Percentiles rank a stretch among this genome's conserved stretches.
These are phyloP conservation scores for Ceraceosorus guamensis DNA, from an alignment of 1,284 basidiomycete species.

Conservation along the genomic window DNA sequence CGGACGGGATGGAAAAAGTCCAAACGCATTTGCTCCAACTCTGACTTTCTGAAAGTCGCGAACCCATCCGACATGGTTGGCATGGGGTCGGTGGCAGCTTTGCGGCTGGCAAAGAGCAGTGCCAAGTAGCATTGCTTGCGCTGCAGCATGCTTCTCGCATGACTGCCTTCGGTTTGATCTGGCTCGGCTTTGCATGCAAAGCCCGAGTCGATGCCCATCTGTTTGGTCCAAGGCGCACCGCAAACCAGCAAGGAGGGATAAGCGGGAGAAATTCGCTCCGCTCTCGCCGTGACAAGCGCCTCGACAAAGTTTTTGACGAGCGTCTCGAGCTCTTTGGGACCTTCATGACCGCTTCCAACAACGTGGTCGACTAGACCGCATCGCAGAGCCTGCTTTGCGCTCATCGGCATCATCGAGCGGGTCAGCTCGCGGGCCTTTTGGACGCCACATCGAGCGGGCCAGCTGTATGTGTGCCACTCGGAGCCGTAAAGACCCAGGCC, in stretches of 20 bases:
- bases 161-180: too few species aligned
- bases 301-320: conserved; percentile 18
- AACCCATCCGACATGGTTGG: conserved; percentile 9
- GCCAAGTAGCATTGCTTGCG: conserved; percentile 42
- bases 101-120: conserved; percentile 33
- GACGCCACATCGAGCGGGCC: conserved; percentile 49
- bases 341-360: conserved; percentile 13
- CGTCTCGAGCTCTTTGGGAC: conserved; percentile 6
- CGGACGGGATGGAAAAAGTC: conserved; percentile 50
- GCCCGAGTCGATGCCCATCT: conserved; percentile 4
- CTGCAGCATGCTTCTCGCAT: conserved; percentile 20
- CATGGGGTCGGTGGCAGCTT: neutral
- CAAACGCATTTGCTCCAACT: conserved; percentile 52
- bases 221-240: conserved; percentile 31
- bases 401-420: conserved; percentile 51
- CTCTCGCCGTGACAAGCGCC: conserved; percentile 19
- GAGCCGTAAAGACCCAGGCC: conserved; percentile 52
- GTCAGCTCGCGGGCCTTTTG: conserved; percentile 44
- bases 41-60: conserved; percentile 49
- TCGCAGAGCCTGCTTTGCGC: conserved; percentile 24
- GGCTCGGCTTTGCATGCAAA: too few species aligned
- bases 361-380: conserved; percentile 27
- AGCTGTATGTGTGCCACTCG: conserved; percentile 52
- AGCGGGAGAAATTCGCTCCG: neutral
- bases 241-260: neutral